Evolutionary conservation across 345 rosid genomes (phyloP), one percentile per base, ranked within the genome.

Genomic region (Eucalyptus tenuipes): DNA sequence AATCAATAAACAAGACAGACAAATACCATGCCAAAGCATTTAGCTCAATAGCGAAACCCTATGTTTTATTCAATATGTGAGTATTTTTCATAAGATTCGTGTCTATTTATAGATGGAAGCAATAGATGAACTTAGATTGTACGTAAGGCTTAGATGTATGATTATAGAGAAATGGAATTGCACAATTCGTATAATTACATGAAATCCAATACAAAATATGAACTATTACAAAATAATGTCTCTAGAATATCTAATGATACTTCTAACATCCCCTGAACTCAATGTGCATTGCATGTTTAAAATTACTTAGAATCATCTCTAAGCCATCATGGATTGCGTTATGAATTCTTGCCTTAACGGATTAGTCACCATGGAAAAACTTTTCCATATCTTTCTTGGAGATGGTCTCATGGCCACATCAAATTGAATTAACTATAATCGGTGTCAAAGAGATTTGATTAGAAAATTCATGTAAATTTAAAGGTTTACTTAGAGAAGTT

Each of bases 101-200:
- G 40, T 71, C 7, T 7, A 33, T 71, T 22, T 40, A 37, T 18
- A 20, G 7, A 37, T 1, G 13, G 20, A 40, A 68, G 80, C 42
- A 18, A 0, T 18, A 18, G 6, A 37, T 71, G 25, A 71, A 71
- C 14, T 18, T 33, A 18, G 45, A 9, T 5, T 8, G 25, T 11
- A 37, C 11, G 0, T 5, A 18, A 33, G 45, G 13, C 25, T 37
- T 37, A 18, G 25, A 71, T 33, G 44, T 71, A 17, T 71, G 81
- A 33, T 71, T 68, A 33, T 18, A 33, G 5, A 68, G 44, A 68
- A 33, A 71, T 18, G 81, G 37, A 3, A 3, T 37, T 37, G 45
- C 0, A 1, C 0, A 1, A 37, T 71, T 37, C 2, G 0, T 5
- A 22, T 18, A 71, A 37, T 18, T 1, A 71, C 13, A 40, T 3